A percentile compares a stretch with the other conserved stretches of the same genome.
Conservation (phyloP, 2,329 filamentous ascomycete species). For the Hypoxylon sp. region DNA sequence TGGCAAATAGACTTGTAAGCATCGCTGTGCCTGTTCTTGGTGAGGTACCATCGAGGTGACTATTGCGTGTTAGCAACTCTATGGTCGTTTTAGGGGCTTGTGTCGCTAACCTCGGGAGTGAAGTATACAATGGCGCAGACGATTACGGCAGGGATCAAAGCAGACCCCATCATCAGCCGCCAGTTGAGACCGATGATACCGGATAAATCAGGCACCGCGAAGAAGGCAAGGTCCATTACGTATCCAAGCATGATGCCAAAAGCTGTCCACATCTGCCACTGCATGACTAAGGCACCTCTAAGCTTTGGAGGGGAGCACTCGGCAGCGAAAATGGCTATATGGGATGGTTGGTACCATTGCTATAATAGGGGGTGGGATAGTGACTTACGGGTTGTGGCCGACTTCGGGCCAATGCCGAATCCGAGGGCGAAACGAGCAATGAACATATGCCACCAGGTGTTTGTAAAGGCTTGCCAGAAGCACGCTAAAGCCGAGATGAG, state of each 20-base stretch:
- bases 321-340: conserved; percentile 74
- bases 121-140: conserved; percentile 69
- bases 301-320: conserved; percentile 76
- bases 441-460: conserved; percentile 76
- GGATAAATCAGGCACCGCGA: conserved; percentile 65
- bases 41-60: conserved; percentile 60
- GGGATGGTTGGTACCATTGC: neutral
- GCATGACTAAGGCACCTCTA: conserved; percentile 80
- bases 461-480: conserved; percentile 65
- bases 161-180: conserved; percentile 79
- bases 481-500: conserved; percentile 70
- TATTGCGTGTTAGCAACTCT: conserved; percentile 34
- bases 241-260: conserved; percentile 72
- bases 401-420: conserved; percentile 79
- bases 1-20: conserved; percentile 64
- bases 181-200: conserved; percentile 73
- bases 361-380: neutral
- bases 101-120: conserved; percentile 56
- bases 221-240: conserved; percentile 73
- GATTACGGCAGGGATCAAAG: conserved; percentile 73
- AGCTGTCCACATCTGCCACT: conserved; percentile 73
- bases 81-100: conserved; percentile 6
- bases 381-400: conserved; percentile 70
- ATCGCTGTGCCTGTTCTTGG: conserved; percentile 62
- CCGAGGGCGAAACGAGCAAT: conserved; percentile 79